These are phyloP conservation scores for Maudiozyma bulderi DNA, from an alignment of 805 yeast genomes.

Conservation along the genomic window DNA sequence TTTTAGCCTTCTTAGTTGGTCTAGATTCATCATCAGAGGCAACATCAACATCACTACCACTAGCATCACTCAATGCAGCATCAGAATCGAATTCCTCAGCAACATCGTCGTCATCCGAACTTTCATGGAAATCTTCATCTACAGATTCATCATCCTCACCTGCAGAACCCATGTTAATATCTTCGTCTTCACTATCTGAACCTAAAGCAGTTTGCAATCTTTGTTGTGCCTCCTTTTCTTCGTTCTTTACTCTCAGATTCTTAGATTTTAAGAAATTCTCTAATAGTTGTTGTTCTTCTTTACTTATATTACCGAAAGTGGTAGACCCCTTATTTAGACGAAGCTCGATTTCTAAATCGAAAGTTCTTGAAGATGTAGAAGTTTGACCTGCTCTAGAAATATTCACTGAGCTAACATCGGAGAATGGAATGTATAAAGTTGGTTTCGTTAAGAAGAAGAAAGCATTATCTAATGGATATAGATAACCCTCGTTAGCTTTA, in stretches of 20 bases:
- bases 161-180: conserved; percentile 46
- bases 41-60: conserved; percentile 24
- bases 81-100: conserved; percentile 83
- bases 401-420: conserved; percentile 66
- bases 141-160: conserved; percentile 76
- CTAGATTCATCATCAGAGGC: conserved; percentile 20
- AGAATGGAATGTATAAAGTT: conserved; percentile 78
- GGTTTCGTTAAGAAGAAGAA: conserved; percentile 89
- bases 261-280: conserved; percentile 71
- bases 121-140: conserved; percentile 73
- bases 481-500: conserved; percentile 90
- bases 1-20: conserved; percentile 32
- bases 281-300: conserved; percentile 77
- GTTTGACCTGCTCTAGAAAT: conserved; percentile 86
- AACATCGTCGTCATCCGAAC: conserved; percentile 45
- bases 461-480: conserved; percentile 88
- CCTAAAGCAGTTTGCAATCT: conserved; percentile 70
- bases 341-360: conserved; percentile 75
- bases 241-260: conserved; percentile 75
- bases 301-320: conserved; percentile 77
- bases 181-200: conserved; percentile 44
- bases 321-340: conserved; percentile 61
- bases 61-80: conserved; percentile 26
- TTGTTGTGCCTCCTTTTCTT: conserved; percentile 78
- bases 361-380: conserved; percentile 70